A percentile compares a stretch with the other conserved stretches of the same genome.
Evolutionary conservation across 495 filamentous ascomycete genomes (phyloP).

Genomic region (Extremus antarcticus): DNA sequence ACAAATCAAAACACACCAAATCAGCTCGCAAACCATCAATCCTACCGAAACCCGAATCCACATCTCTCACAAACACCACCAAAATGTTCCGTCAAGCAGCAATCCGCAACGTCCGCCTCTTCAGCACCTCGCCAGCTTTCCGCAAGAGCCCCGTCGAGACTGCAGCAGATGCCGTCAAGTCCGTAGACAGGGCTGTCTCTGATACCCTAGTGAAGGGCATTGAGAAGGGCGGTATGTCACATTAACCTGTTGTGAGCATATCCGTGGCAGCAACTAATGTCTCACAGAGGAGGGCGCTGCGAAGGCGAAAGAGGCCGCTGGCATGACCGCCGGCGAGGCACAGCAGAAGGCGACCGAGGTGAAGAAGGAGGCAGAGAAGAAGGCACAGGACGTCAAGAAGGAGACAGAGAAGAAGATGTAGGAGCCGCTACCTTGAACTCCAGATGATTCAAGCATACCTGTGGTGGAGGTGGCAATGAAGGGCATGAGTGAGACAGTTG

Average conservation of each 20-base stretch:
- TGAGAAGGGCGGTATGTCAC: constrained; percentile 36
- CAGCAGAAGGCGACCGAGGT: constrained; percentile 36
- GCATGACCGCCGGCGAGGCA: constrained; percentile 36
- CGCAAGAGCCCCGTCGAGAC: constrained; percentile 35
- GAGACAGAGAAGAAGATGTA: constrained; percentile 1
- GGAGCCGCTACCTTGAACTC: neutral
- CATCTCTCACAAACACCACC: constrained; percentile 2
- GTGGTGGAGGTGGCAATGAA: neutral
- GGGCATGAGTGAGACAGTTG: neutral
- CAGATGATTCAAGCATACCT: neutral
- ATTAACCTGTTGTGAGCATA: neutral
- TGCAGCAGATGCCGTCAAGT: constrained; percentile 47
- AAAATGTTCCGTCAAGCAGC: constrained; percentile 26
- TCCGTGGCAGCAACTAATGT: too few species aligned
- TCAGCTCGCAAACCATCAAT: too few species aligned
- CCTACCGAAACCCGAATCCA: too few species aligned
- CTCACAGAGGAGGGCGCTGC: too few species aligned
- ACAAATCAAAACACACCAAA: too few species aligned
- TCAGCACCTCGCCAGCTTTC: constrained; percentile 25
- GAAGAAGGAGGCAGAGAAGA: constrained; percentile 35
- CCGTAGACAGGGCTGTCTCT: constrained; percentile 43
- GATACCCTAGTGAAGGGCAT: constrained; percentile 51
- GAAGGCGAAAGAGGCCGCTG: constrained; percentile 36
- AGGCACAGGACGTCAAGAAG: constrained; percentile 13
- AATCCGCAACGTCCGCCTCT: constrained; percentile 28